phyloP scores from a whole-genome alignment of 1,284 basidiomycete species.

The Pascua guehoae region DNA sequence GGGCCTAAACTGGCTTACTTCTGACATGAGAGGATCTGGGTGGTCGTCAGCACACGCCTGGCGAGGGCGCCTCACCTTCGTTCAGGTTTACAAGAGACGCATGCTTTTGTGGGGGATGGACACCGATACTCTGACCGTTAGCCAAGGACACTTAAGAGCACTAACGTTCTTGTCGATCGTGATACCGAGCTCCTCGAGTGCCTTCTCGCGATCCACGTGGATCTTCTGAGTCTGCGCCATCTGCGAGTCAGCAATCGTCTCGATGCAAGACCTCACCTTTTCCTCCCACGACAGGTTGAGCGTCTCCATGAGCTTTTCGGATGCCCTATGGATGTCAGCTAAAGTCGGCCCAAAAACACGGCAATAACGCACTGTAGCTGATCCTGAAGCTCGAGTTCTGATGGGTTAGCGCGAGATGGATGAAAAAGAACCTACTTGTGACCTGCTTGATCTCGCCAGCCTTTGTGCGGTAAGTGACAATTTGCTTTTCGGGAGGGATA shows the following conservation, averaged over 20 bases:
- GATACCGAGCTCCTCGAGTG: conserved; percentile 94
- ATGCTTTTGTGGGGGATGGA: conserved; percentile 99
- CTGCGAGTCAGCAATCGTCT: conserved; percentile 29
- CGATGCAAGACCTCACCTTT: conserved; percentile 53
- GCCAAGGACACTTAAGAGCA: background rate
- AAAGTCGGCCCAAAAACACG: background rate
- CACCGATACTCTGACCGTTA: conserved; percentile 47
- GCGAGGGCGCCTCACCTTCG: conserved; percentile 59
- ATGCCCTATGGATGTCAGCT: conserved; percentile 50
- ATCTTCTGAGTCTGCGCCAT: conserved; percentile 86
- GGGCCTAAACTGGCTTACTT: conserved; percentile 21
- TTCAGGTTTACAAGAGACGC: conserved; percentile 95
- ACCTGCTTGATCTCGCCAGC: conserved; percentile 92
- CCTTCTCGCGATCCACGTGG: conserved; percentile 93
- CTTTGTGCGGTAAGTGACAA: conserved; percentile 89
- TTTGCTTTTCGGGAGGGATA: conserved; percentile 90
- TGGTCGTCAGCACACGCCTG: conserved; percentile 16
- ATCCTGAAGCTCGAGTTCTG: conserved; percentile 86
- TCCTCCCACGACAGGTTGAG: conserved; percentile 98
- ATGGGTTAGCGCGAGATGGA: background rate
- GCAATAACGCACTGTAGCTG: conserved; percentile 66
- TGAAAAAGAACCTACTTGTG: conserved; percentile 55
- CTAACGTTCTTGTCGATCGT: conserved; percentile 84
- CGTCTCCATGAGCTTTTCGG: conserved; percentile 94
- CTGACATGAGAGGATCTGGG: conserved; percentile 52